Percentiles rank a stretch among this genome's conserved stretches.
phyloP scores from a whole-genome alignment of 2,329 filamentous ascomycete genomes.

The Neonectria faginata region DNA sequence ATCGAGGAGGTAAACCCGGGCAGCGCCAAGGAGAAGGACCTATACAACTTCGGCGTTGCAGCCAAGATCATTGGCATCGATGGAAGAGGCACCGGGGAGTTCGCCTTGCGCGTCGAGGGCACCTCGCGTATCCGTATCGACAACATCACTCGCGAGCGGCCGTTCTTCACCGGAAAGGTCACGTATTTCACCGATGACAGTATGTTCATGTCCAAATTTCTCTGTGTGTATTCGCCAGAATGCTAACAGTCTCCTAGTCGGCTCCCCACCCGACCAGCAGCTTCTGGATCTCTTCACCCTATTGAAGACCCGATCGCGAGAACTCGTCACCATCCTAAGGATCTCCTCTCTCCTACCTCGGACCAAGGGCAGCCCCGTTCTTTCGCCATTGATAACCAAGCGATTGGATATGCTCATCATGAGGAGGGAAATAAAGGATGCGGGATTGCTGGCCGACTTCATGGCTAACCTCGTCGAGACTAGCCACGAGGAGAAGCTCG shows the following conservation, averaged over 20 bases:
- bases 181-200: slow-evolving; percentile 76
- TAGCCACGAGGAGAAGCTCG: slow-evolving; percentile 90
- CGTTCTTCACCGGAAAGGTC: slow-evolving; percentile 88
- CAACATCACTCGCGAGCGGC: slow-evolving; percentile 73
- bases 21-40: slow-evolving; percentile 74
- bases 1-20: slow-evolving; percentile 66
- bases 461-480: slow-evolving; percentile 94
- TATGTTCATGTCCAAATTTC: slow-evolving; percentile 52
- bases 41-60: slow-evolving; percentile 86
- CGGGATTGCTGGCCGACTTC: slow-evolving; percentile 90
- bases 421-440: slow-evolving; percentile 83
- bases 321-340: slow-evolving; percentile 85
- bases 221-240: not conserved
- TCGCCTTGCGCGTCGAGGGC: slow-evolving; percentile 89
- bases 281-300: slow-evolving; percentile 79
- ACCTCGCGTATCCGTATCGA: slow-evolving; percentile 81
- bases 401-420: slow-evolving; percentile 89
- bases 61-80: slow-evolving; percentile 84
- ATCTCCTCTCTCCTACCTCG: slow-evolving; percentile 87
- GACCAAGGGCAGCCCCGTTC: slow-evolving; percentile 68
- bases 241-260: slow-evolving; percentile 42
- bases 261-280: slow-evolving; percentile 63
- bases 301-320: slow-evolving; percentile 85
- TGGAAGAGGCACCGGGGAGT: slow-evolving; percentile 78
- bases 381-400: slow-evolving; percentile 87